Evolutionary conservation across 1,139 yeast species (phyloP), one percentile per base, ranked within the genome.

Genomic region (Saccharomyces hybrid): DNA sequence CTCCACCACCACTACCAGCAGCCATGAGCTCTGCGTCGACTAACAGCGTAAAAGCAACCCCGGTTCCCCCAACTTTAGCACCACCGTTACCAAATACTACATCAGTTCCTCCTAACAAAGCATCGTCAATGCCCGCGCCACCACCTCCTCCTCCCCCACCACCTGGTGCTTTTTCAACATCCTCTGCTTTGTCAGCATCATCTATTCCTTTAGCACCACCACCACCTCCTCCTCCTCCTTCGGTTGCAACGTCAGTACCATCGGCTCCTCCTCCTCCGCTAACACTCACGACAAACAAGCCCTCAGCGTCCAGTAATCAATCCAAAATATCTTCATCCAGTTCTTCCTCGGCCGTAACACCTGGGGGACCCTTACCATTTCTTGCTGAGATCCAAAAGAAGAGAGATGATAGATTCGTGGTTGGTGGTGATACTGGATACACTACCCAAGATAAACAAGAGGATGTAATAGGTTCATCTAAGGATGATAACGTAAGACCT

Each of bases 311-410:
- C 14, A 47, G 9, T 13, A 29, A 14, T 7, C 34, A 54, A 14
- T 20, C 55, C 4, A 28, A 48, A 25, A n/a, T 48, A n/a, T 16
- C 53, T 14, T 25, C 56, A n/a, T n/a, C 59, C 20, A 41, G 51
- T 6, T 50, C 61, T 5, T 27, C 38, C 26, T 20, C 56, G 13
- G 26, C 69, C 3, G 28, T 57, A 3, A 56, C 57, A 11, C 61
- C 70, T 9, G 70, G 73, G 13, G 68, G 69, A 4, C 60, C 67
- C 14, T 66, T 73, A 3, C 71, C 78, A 5, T 81, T 82, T 61
- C 70, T 82, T 47, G 80, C 83, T 1, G 80, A 81, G 55, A 81
- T 82, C 48, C 80, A 80, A 60, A 76, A 77, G 49, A 79, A 76
- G 58, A 71, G 85, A 62, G 78, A 78, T 56, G 83, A 80, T 48